Evolutionary conservation across 2,329 filamentous ascomycete species (phyloP).

Genomic region (Trichoderma koningii): DNA sequence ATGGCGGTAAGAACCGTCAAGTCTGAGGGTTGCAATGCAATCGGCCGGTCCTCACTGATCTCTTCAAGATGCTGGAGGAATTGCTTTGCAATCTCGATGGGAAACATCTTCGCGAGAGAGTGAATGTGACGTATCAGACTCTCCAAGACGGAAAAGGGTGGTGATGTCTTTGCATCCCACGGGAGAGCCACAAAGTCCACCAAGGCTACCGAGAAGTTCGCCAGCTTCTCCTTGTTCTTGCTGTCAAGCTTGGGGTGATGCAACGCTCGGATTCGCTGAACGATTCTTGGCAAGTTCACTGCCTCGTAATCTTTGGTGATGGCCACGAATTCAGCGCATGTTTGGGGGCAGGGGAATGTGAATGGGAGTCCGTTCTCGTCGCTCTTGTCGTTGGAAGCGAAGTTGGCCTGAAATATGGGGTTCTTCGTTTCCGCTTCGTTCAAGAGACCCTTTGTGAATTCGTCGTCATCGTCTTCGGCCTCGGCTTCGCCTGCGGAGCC

Average conservation of each 20-base stretch:
- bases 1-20: constrained; percentile 82
- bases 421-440: constrained; percentile 59
- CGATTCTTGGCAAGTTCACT: constrained; percentile 70
- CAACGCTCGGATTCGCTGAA: constrained; percentile 89
- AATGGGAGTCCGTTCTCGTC: constrained; percentile 68
- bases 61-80: constrained; percentile 73
- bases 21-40: constrained; percentile 66
- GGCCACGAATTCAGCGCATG: constrained; percentile 71
- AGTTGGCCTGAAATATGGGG: constrained; percentile 52
- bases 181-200: constrained; percentile 62
- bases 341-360: constrained; percentile 82
- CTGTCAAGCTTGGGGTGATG: constrained; percentile 85
- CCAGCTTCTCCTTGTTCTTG: constrained; percentile 81
- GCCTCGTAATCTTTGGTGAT: constrained; percentile 63
- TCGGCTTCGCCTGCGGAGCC: constrained; percentile 48
- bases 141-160: constrained; percentile 71
- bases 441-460: constrained; percentile 71
- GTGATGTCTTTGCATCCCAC: constrained; percentile 46
- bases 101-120: constrained; percentile 84
- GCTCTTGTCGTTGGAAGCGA: constrained; percentile 47
- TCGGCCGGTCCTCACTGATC: constrained; percentile 51
- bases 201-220: constrained; percentile 65
- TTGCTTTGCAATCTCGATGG: constrained; percentile 72
- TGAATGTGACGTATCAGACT: constrained; percentile 86
- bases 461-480: constrained; percentile 58